A percentile compares a stretch with the other conserved stretches of the same genome.
Conservation (phyloP, 2,329 filamentous ascomycete genomes). For the Immersiporthe knoxdaviesiana region DNA sequence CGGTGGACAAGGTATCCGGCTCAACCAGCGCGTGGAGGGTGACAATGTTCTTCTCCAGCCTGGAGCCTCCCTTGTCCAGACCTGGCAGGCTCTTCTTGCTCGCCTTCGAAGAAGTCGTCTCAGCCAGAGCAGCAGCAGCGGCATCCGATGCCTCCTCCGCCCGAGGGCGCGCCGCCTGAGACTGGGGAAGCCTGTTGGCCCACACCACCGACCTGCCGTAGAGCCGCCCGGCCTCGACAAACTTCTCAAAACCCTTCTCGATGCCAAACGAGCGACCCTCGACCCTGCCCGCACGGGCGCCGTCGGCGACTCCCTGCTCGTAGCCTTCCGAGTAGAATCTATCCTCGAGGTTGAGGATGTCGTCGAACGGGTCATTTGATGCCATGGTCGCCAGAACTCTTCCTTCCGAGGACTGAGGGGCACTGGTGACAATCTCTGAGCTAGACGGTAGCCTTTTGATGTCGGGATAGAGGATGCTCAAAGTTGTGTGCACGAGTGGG, state of each 20-base stretch:
- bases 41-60: conserved; percentile 76
- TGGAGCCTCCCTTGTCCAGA: conserved; percentile 46
- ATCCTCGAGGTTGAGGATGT: conserved; percentile 64
- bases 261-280: conserved; percentile 92
- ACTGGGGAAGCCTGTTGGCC: conserved; percentile 67
- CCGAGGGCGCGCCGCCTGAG: conserved; percentile 8
- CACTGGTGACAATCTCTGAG: background rate
- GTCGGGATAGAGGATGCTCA: background rate
- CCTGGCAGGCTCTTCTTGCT: conserved; percentile 37
- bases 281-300: conserved; percentile 74
- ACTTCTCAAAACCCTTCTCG: conserved; percentile 93
- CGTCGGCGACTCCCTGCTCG: conserved; percentile 73
- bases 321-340: conserved; percentile 84
- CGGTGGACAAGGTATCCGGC: conserved; percentile 73
- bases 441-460: background rate
- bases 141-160: conserved; percentile 10
- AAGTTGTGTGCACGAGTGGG: background rate
- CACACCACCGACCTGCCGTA: conserved; percentile 83
- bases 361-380: conserved; percentile 56
- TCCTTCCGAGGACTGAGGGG: background rate
- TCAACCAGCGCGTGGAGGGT: conserved; percentile 79
- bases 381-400: conserved; percentile 33
- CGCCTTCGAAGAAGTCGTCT: background rate
- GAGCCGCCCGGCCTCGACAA: conserved; percentile 75
- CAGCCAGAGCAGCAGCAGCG: background rate